A percentile compares a stretch with the other conserved stretches of the same genome.
Evolutionary conservation across 202 grass and related monocot genomes (phyloP).

Genomic region (Hordeum pubiflorum): DNA sequence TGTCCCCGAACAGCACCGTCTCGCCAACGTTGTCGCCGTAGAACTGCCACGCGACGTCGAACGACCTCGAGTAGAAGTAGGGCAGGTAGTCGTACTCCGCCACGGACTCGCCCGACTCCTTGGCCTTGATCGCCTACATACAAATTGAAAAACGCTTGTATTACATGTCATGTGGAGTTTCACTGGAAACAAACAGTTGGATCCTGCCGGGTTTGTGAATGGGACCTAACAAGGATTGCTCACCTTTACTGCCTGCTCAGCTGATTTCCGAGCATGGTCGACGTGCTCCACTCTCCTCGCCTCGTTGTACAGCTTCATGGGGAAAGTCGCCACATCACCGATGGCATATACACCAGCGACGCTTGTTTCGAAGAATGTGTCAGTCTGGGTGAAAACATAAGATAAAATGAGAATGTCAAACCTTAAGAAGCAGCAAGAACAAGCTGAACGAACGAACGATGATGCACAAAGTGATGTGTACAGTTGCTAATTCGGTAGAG

Average conservation of each 20-base stretch:
- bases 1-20: conserved; percentile 77
- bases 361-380: conserved; percentile 77
- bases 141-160: not conserved
- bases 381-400: conserved; percentile 41
- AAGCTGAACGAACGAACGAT: not conserved
- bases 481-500: not conserved
- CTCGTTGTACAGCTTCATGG: conserved; percentile 75
- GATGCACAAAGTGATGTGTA: not conserved
- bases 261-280: conserved; percentile 85
- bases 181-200: not conserved
- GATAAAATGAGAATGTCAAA: not conserved
- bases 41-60: conserved; percentile 89
- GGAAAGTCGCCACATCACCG: conserved; percentile 84
- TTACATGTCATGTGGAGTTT: not conserved
- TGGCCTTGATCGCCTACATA: conserved; percentile 74
- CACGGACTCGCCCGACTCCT: conserved; percentile 62
- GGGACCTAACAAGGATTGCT: not conserved
- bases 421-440: not conserved
- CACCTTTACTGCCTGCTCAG: conserved; percentile 77
- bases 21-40: conserved; percentile 90
- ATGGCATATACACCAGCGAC: conserved; percentile 74
- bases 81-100: conserved; percentile 85
- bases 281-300: conserved; percentile 87
- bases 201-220: not conserved
- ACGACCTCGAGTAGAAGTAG: conserved; percentile 88